Base-by-base conservation (phyloP, 495 filamentous ascomycete species). In the Daldinia childiae region DNA sequence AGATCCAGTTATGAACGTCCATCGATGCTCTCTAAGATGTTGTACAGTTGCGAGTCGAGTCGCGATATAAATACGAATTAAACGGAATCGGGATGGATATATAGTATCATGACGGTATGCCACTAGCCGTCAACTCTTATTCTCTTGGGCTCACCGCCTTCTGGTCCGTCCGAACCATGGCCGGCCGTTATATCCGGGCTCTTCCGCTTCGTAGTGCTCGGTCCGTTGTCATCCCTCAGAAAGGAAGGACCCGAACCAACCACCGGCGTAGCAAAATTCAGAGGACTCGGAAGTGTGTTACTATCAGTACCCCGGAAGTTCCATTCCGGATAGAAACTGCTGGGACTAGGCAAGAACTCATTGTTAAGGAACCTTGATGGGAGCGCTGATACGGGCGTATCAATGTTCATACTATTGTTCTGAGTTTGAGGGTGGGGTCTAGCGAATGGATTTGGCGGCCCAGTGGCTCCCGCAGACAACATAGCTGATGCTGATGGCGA, bases 371-470 rank as follows among this genome's bases (percentile, higher is more conserved):
- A 98, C 26, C 94, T 88, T 55, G 92, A 95, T 2, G 95, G 95
- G 7, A 99, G 84, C 3, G 95, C 95, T n/a, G 95, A 98, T n/a
- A 97, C 94, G 0, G 95, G 95, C 4, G 95, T 98, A 73, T 98
- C 94, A 66, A 94, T 94, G 69, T 92, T 91, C 77, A 91, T 92
- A 62, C 87, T 89, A 58, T 82, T 87, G 61, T 83, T 89, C 68
- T 86, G 89, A 43, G 87, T 77, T 76, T 89, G 78, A 4, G 92
- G 91, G 41, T 84, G 83, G 4, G 94, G 95, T 45, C 94, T 87
- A 2, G 96, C 95, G 78, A 98, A 99, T 3, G 95, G 95, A 81
- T 99, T 99, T 5, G 93, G 92, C 21, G 95, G 95, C 0, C 95
- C 95, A 61, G 90, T 90, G 5, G 96, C 96, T 14, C 96, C 96